Evolutionary conservation across 2,329 filamentous ascomycete species (phyloP), one percentile per base, ranked within the genome.

Genomic region (Rutstroemia sp.): DNA sequence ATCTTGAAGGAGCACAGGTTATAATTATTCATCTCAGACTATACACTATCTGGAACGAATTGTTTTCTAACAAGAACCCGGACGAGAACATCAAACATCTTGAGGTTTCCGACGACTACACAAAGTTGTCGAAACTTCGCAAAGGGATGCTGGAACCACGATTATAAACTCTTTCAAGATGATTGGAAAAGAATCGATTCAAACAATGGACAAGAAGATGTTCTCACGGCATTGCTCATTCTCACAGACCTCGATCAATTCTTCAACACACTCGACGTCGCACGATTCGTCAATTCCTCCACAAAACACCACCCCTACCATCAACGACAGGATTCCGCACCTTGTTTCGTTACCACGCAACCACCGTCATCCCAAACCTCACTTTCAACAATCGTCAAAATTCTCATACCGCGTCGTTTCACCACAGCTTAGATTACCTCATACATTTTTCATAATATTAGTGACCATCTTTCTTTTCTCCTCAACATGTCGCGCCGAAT

Each of bases 121-220:
- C 25, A 12, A 3, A 21, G 52, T 54, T 49, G 45, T 54, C 44
- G 27, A 34, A 21, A 41, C 4, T 39, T 16, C 7, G 21, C 16
- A 49, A 30, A 65, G 63, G 61, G 52, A 68, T 68, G 66, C 62
- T 67, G 65, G 66, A 67, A 61, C 61, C 61, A 67, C 62, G 64
- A 63, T 52, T 62, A 58, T 64, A 62, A 57, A 50, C 55, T 16
- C 9, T 30, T 16, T 27, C 23, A 47, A 30, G 23, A 47, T 27
- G 44, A 47, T 47, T 23, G 44, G 23, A 21, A 47, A 47, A 21
- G 23, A 27, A 25, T 25, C 23, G 16, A 27, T 19, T 21, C 7
- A 21, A 18, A 38, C 27, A 19, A 49, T 41, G 52, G 8, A 23
- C 21, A 34, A 42, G 16, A n/a, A 48, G 19, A n/a, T 9, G 2